These are phyloP conservation scores for Entoloma clypeatum DNA, from an alignment of 1,284 basidiomycete species.

Conservation along the genomic window DNA sequence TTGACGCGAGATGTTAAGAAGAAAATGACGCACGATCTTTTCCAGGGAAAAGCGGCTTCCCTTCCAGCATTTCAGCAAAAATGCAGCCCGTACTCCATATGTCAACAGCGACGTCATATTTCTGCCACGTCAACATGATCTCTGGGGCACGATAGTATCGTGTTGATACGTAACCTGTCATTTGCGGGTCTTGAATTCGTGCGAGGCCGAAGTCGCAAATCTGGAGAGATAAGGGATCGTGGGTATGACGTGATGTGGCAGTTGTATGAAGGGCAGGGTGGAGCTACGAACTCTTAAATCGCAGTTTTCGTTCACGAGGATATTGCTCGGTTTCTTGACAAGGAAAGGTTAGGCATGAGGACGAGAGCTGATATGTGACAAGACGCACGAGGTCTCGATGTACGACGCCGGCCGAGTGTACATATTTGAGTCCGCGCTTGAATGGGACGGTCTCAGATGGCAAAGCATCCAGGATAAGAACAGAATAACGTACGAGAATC, in stretches of 20 bases:
- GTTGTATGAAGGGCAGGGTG: conserved; percentile 6
- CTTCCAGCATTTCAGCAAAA: conserved; percentile 99
- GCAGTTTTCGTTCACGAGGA: conserved; percentile 99
- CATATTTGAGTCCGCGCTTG: conserved; percentile 97
- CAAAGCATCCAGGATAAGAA: conserved; percentile 5
- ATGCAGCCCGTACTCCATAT: conserved; percentile 99
- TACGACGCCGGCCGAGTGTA: conserved; percentile 98
- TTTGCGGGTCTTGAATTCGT: conserved; percentile 96
- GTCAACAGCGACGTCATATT: conserved; percentile 99
- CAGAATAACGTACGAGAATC: conserved; percentile 68
- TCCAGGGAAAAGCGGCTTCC: conserved; percentile 97
- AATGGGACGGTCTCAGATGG: conserved; percentile 6
- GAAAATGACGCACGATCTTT: conserved; percentile 78
- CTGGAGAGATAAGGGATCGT: conserved; percentile 35
- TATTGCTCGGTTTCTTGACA: conserved; percentile 93
- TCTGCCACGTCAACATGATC: conserved; percentile 99
- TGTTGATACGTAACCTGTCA: conserved; percentile 99
- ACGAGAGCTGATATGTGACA: conserved; percentile 1
- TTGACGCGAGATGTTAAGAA: conserved; percentile 2
- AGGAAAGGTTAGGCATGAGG: conserved; percentile 10
- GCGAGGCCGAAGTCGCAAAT: conserved; percentile 99
- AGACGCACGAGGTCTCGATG: conserved; percentile 86
- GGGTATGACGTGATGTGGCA: conserved; percentile 6
- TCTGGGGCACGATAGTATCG: conserved; percentile 98
- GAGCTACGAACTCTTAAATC: conserved; percentile 61